These are phyloP conservation scores for Trapa bicornis DNA, from an alignment of 345 rosid species.

Conservation along the genomic window DNA sequence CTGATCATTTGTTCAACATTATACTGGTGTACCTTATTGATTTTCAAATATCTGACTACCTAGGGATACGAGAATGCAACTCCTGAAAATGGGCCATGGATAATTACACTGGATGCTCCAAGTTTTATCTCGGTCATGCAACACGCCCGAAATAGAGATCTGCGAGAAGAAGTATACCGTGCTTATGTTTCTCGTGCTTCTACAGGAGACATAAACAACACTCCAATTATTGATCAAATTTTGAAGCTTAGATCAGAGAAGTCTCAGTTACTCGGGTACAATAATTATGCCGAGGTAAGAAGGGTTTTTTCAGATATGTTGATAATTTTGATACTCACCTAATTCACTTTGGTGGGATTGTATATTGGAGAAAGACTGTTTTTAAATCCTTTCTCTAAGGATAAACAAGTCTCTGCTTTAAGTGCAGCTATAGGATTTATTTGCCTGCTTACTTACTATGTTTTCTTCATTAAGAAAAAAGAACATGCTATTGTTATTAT, in stretches of 20 bases:
- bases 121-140: slow-evolving; percentile 75
- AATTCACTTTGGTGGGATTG: neutral
- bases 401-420: neutral
- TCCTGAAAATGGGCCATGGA: slow-evolving; percentile 78
- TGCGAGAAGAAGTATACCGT: slow-evolving; percentile 79
- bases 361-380: neutral
- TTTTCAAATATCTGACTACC: slow-evolving; percentile 10
- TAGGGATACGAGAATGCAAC: slow-evolving; percentile 82
- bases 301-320: neutral
- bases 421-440: no score
- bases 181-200: slow-evolving; percentile 64
- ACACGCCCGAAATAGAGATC: slow-evolving; percentile 63
- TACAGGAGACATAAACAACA: slow-evolving; percentile 68
- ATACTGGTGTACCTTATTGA: neutral
- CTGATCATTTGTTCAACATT: neutral
- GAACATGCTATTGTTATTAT: no score
- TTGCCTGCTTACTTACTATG: no score
- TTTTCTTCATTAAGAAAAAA: no score
- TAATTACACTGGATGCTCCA: slow-evolving; percentile 72
- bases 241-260: slow-evolving; percentile 69
- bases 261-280: slow-evolving; percentile 67
- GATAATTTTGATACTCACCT: neutral
- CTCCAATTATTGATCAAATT: slow-evolving; percentile 54
- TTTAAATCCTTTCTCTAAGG: neutral
- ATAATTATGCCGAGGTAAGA: slow-evolving; percentile 77